Base-by-base conservation (phyloP, 176 grass and related monocot species). In the Raddia distichophylla region DNA sequence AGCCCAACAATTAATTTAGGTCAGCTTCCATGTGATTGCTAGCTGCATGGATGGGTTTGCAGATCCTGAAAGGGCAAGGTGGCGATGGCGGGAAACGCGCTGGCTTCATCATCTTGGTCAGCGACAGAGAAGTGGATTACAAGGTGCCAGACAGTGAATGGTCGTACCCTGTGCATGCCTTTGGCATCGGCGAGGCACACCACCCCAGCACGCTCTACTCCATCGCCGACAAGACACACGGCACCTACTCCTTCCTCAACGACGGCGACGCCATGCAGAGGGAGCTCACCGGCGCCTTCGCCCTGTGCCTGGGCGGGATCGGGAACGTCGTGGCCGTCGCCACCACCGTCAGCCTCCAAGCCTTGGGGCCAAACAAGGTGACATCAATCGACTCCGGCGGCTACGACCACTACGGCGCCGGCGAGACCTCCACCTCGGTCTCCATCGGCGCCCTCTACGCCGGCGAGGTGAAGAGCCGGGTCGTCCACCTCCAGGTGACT, bases 231-330 rank as follows among this genome's bases (percentile, higher is more conserved):
- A 16, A 50, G 3, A 71, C 79, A 0, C 43, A 2, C 10, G 79
- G 79, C 14, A 71, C 67, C 55, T 82, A 82, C 55, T 71, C 67
- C 79, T 72, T 71, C 44, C 44, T 82, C 10, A 27, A 61, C 22
- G 67, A 61, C 8, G 14, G 47, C 0, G 4, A 48, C 52, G 27
- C 27, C 27, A 27, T 27, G 27, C 0, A 12, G 13, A 5, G 2
- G 43, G 5, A 48, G 54, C n/a, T 82, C 55, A 1, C 67, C 22
- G 43, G 9, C 43, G 44, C 79, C 55, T 10, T 82, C 55, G 56
- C 79, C 44, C 6, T 71, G 9, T 72, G 42, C 67, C 14, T 62
- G 1, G 67, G 55, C 22, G 55, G 79, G 5, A 42, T 82, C 8
- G 60, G 2, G 0, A 13, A 20, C 43, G 16, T 82, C 53, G 67